A percentile compares a stretch with the other conserved stretches of the same genome.
Evolutionary conservation across 768 basidiomycete genomes (phyloP).

Genomic region (Kwoniella shandongensis): DNA sequence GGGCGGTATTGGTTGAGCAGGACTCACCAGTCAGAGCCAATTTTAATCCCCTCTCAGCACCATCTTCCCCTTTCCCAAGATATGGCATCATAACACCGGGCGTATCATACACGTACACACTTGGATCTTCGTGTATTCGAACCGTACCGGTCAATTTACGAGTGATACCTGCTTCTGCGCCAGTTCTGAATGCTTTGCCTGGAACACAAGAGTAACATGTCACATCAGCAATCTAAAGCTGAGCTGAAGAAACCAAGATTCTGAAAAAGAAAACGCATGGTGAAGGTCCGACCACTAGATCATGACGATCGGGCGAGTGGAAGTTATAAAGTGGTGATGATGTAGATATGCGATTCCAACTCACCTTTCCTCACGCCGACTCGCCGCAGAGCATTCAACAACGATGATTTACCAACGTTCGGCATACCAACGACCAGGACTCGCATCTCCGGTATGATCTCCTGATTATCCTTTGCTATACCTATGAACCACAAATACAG

Average conservation of each 20-base stretch:
- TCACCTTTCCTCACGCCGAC: constrained; percentile 83
- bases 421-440: constrained; percentile 94
- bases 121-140: constrained; percentile 74
- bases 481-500: constrained; percentile 57
- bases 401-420: constrained; percentile 93
- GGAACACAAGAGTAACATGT: constrained; percentile 54
- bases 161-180: constrained; percentile 86
- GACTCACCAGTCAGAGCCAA: constrained; percentile 80
- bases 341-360: constrained; percentile 29
- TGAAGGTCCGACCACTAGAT: too few species aligned
- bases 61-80: constrained; percentile 77
- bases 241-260: not conserved
- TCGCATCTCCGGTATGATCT: constrained; percentile 65
- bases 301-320: not conserved
- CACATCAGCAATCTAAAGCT: not conserved
- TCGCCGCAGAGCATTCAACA: constrained; percentile 87
- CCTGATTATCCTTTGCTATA: constrained; percentile 67
- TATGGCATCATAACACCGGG: constrained; percentile 97
- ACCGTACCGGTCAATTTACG: constrained; percentile 83
- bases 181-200: constrained; percentile 86
- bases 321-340: constrained; percentile 2
- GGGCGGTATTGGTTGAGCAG: not conserved
- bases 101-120: constrained; percentile 88
- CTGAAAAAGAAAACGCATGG: too few species aligned
- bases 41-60: constrained; percentile 88